These are phyloP conservation scores for Quercus phellos DNA, from an alignment of 331 rosid species.

Conservation along the genomic window DNA sequence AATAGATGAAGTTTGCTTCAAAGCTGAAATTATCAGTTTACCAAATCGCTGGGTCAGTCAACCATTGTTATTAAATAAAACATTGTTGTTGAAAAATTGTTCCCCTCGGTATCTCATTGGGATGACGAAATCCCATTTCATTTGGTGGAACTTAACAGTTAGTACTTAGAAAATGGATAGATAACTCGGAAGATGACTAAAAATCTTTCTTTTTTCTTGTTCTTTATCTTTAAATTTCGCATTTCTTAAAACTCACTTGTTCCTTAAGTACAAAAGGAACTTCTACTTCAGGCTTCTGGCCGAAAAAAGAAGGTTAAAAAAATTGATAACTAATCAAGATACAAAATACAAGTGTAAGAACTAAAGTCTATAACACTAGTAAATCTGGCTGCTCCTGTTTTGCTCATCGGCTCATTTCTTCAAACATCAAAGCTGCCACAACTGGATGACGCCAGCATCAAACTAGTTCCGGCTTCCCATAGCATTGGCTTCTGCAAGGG, in stretches of 20 bases:
- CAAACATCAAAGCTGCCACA: conserved; percentile 17
- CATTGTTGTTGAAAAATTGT: too few species aligned
- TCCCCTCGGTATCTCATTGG: too few species aligned
- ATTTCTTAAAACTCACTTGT: not conserved
- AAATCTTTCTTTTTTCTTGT: not conserved
- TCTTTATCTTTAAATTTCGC: not conserved
- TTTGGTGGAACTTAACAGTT: not conserved
- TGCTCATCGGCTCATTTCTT: conserved; percentile 18
- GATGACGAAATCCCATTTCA: not conserved
- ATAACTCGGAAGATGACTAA: not conserved
- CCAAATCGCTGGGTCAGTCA: too few species aligned
- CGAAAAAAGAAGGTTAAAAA: not conserved
- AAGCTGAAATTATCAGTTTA: too few species aligned
- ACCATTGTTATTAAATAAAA: not conserved
- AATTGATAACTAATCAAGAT: not conserved
- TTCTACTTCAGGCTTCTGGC: not conserved
- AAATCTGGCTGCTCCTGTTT: conserved; percentile 23
- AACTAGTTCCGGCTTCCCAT: conserved; percentile 28
- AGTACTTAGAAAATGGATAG: not conserved
- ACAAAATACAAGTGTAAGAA: conserved; percentile 1
- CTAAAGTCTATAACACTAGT: not conserved
- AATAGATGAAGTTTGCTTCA: too few species aligned
- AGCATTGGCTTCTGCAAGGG: conserved; percentile 20
- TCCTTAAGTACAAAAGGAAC: conserved; percentile 11
- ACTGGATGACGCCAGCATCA: conserved; percentile 4